Evolutionary conservation across 1,284 basidiomycete species (phyloP), one percentile per base, ranked within the genome.

Genomic region (Ceratobasidium sp.): DNA sequence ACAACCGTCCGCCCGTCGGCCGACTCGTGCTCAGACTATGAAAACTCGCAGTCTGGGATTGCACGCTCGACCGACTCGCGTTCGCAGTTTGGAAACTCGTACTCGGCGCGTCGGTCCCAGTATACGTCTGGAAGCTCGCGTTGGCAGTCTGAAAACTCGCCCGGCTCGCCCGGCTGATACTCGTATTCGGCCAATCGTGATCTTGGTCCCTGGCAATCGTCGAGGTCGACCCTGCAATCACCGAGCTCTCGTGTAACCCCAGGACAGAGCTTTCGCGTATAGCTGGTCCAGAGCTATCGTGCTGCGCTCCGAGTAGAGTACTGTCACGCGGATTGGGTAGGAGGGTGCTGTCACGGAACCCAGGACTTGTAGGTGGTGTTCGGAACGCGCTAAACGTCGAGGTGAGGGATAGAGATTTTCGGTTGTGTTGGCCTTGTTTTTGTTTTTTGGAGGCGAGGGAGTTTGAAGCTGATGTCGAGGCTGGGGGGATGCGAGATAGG

Each of bases 351-450:
- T 56, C 54, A 17, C 20, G 54, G 28, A 59, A 33, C 12, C 57
- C 64, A 26, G 64, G 64, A n/a, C 64, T 66, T 10, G 46, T 48
- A 26, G 69, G 54, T 15, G 69, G 69, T 6, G 69, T 71, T 28
- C 69, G 33, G 44, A 71, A 71, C 7, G 69, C 69, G 46, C 54
- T 71, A 26, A 71, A 59, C n/a, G 69, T 71, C 52, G 69, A 71
- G 12, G 70, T 57, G 17, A 74, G 70, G 10, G 70, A 74, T 13
- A 74, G 59, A 2, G 70, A 46, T 46, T 64, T 74, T 15, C 44
- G 56, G 7, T n/a, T 46, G n/a, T 74, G 70, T 28, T 59, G 57
- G 26, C 42, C 26, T 23, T 9, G 13, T 33, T 64, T 62, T 64
- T 26, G 23, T 33, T 59, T 59, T 59, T 59, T 59, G 57, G 57